Conservation (phyloP, 257 asterid genomes). For the Gentiana dahurica region DNA sequence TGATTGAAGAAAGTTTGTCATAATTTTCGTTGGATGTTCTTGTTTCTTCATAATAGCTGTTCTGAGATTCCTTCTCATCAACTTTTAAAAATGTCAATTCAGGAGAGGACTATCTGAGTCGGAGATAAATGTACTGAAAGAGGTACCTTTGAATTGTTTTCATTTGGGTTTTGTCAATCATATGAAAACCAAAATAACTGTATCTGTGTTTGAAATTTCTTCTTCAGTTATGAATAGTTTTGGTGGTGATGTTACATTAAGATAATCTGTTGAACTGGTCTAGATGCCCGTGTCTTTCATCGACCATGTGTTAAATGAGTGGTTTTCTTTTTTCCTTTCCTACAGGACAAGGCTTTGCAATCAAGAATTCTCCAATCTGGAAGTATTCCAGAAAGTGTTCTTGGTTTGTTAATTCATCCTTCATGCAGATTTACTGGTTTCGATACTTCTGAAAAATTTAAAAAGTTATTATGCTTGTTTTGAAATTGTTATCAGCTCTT, state of each 20-base stretch:
- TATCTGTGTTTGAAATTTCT: no score
- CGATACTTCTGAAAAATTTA: slow-evolving; percentile 7
- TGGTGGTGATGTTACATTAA: slow-evolving; percentile 4
- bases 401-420: slow-evolving; percentile 42
- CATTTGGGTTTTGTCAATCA: slow-evolving; percentile 1
- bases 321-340: slow-evolving; percentile 7
- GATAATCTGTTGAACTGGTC: slow-evolving; percentile 8
- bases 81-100: slow-evolving; percentile 20
- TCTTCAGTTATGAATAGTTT: not conserved
- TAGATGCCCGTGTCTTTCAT: not conserved
- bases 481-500: slow-evolving; percentile 46
- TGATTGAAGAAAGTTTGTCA: not conserved
- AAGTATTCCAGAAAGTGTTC: slow-evolving; percentile 57
- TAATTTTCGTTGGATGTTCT: not conserved
- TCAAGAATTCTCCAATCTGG: slow-evolving; percentile 74
- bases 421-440: slow-evolving; percentile 1
- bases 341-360: slow-evolving; percentile 83
- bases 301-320: not conserved
- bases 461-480: not conserved
- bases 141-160: slow-evolving; percentile 40
- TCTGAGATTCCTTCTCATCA: slow-evolving; percentile 16
- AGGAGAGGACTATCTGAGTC: slow-evolving; percentile 94
- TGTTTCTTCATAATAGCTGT: not conserved
- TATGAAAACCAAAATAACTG: no score
- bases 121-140: slow-evolving; percentile 67